Conservation (phyloP, 2,329 filamentous ascomycete genomes). For the Paradendryphiella salina region DNA sequence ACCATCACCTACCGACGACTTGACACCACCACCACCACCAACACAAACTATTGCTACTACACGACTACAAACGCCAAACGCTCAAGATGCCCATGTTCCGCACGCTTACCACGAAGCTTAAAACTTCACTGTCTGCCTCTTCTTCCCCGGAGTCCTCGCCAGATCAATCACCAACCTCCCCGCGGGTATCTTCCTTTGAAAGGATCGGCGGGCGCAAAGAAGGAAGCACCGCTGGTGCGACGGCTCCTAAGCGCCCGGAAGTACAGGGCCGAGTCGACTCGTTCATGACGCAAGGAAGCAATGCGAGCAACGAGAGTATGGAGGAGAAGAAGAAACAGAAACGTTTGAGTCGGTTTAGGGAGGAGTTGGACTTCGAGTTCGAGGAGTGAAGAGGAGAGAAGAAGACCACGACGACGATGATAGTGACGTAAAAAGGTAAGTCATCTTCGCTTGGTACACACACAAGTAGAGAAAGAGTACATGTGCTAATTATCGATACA, state of each 20-base stretch:
- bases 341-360: constrained; percentile 39
- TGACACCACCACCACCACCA: not conserved
- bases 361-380: constrained; percentile 31
- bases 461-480: not conserved
- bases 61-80: not conserved
- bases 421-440: constrained; percentile 14
- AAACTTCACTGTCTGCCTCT: constrained; percentile 33
- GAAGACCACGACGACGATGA: not conserved
- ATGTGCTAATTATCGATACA: constrained; percentile 2
- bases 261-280: constrained; percentile 24
- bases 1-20: not conserved
- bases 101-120: constrained; percentile 37
- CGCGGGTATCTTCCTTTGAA: constrained; percentile 29
- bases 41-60: not conserved
- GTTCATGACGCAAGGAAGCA: constrained; percentile 24
- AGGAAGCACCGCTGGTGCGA: constrained; percentile 8
- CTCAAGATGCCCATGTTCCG: constrained; percentile 38
- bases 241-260: constrained; percentile 18
- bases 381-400: constrained; percentile 14
- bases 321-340: constrained; percentile 26
- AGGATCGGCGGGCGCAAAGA: constrained; percentile 30
- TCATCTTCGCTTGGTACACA: not conserved
- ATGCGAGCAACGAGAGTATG: constrained; percentile 17
- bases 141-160: constrained; percentile 29
- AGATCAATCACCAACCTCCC: constrained; percentile 20